phyloP scores from a whole-genome alignment of 176 grass and related monocot species.

The Musa beccarii region DNA sequence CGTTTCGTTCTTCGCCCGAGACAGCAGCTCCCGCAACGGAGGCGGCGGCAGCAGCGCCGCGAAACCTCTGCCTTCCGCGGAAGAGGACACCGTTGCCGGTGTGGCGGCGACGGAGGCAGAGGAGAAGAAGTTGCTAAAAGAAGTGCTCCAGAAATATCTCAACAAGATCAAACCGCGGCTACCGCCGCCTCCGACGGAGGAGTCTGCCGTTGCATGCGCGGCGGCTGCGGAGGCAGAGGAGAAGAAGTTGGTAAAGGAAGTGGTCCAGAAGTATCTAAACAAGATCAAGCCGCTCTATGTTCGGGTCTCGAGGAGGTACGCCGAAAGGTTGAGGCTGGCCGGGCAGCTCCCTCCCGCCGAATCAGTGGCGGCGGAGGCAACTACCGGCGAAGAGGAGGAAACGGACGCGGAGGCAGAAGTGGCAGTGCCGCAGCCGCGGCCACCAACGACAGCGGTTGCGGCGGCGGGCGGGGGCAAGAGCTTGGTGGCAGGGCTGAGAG shows the following conservation, averaged over 20 bases:
- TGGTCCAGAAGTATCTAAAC: conserved; percentile 56
- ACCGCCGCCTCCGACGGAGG: conserved; percentile 9
- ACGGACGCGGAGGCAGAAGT: not conserved
- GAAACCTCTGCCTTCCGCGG: conserved; percentile 1
- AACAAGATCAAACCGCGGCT: conserved; percentile 71
- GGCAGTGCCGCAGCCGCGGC: not conserved
- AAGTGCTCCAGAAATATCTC: conserved; percentile 51
- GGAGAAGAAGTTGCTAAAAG: conserved; percentile 15
- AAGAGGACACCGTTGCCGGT: conserved; percentile 18
- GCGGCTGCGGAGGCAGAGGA: conserved; percentile 20
- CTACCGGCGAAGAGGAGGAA: not conserved
- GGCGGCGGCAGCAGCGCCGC: conserved; percentile 10
- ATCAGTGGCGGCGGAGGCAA: not conserved
- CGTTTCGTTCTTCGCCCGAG: conserved; percentile 42
- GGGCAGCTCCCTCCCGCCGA: conserved; percentile 23
- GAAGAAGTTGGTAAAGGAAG: conserved; percentile 21
- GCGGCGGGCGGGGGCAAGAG: not conserved
- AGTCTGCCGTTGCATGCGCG: conserved; percentile 18
- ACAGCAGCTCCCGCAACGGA: conserved; percentile 43
- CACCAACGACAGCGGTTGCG: not conserved
- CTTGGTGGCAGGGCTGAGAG: conserved; percentile 1
- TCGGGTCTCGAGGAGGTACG: conserved; percentile 14
- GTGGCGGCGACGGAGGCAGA: conserved; percentile 20
- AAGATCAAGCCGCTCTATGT: conserved; percentile 62
- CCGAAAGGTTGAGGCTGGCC: conserved; percentile 6